These are phyloP conservation scores for Mollisia scopiformis DNA, from an alignment of 2,329 filamentous ascomycete genomes.

Conservation along the genomic window DNA sequence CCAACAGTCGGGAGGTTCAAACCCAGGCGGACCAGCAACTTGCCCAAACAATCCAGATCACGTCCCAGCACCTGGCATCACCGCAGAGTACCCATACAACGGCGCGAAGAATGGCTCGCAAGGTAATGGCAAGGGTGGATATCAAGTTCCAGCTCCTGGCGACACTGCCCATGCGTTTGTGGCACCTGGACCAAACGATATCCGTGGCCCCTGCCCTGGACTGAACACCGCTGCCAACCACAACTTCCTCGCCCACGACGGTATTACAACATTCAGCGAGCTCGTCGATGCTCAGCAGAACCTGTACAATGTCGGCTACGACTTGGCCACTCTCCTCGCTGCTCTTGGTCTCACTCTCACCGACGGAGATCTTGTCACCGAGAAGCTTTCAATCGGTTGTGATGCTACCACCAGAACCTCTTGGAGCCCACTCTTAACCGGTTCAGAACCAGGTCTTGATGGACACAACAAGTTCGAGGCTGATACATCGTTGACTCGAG, in stretches of 20 bases:
- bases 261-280: constrained; percentile 35
- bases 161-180: constrained; percentile 29
- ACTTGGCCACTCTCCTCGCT: constrained; percentile 26
- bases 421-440: constrained; percentile 16
- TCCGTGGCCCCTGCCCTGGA: constrained; percentile 45
- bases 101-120: constrained; percentile 44
- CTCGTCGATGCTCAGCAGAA: constrained; percentile 34
- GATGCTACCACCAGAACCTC: constrained; percentile 37
- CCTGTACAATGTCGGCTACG: constrained; percentile 30
- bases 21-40: constrained; percentile 24
- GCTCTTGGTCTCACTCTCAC: constrained; percentile 25
- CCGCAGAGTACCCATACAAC: constrained; percentile 44
- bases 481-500: constrained; percentile 28
- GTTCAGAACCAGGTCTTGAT: constrained; percentile 27
- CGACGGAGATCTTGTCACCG: constrained; percentile 29
- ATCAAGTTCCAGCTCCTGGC: constrained; percentile 45
- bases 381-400: constrained; percentile 31
- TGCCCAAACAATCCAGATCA: constrained; percentile 43
- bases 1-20: constrained; percentile 35
- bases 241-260: constrained; percentile 43
- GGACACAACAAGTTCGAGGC: constrained; percentile 31
- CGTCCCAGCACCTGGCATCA: constrained; percentile 39
- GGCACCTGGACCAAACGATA: constrained; percentile 36
- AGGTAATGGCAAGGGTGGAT: constrained; percentile 46
- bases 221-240: constrained; percentile 46